A percentile compares a stretch with the other conserved stretches of the same genome.
Conservation (phyloP, 495 filamentous ascomycete genomes). For the Hypomontagnella submonticulosa region DNA sequence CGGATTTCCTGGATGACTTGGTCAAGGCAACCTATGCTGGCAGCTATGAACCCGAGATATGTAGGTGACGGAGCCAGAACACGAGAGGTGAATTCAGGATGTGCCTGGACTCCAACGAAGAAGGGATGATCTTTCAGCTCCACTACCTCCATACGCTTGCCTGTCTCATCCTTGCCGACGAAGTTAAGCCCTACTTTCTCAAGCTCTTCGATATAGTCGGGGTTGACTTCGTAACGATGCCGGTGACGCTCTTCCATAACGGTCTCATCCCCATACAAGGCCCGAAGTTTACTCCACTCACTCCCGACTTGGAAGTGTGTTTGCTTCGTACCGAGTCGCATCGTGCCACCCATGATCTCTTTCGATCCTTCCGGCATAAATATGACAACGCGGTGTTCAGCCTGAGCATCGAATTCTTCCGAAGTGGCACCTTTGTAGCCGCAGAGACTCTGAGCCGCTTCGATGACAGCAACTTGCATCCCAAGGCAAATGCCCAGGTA, state of each 20-base stretch:
- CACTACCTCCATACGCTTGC: slow-evolving; percentile 89
- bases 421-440: slow-evolving; percentile 69
- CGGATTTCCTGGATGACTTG: slow-evolving; percentile 46
- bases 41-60: slow-evolving; percentile 89
- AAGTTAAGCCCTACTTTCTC: slow-evolving; percentile 69
- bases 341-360: slow-evolving; percentile 83
- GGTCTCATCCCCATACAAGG: slow-evolving; percentile 71
- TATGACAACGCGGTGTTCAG: slow-evolving; percentile 74
- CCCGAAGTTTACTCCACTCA: slow-evolving; percentile 83
- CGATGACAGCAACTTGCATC: slow-evolving; percentile 94
- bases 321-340: slow-evolving; percentile 84
- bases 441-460: slow-evolving; percentile 81
- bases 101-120: slow-evolving; percentile 89
- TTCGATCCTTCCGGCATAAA: slow-evolving; percentile 86
- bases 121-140: slow-evolving; percentile 91
- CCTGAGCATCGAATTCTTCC: slow-evolving; percentile 70
- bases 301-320: slow-evolving; percentile 79
- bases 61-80: slow-evolving; percentile 80
- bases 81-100: slow-evolving; percentile 82
- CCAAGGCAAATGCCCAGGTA: slow-evolving; percentile 95
- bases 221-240: slow-evolving; percentile 83
- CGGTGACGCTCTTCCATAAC: slow-evolving; percentile 74
- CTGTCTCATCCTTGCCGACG: slow-evolving; percentile 82
- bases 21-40: slow-evolving; percentile 71
- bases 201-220: slow-evolving; percentile 69